Evolutionary conservation across 768 basidiomycete genomes (phyloP), one percentile per base, ranked within the genome.

Genomic region (Botryobasidium botryosum): DNA sequence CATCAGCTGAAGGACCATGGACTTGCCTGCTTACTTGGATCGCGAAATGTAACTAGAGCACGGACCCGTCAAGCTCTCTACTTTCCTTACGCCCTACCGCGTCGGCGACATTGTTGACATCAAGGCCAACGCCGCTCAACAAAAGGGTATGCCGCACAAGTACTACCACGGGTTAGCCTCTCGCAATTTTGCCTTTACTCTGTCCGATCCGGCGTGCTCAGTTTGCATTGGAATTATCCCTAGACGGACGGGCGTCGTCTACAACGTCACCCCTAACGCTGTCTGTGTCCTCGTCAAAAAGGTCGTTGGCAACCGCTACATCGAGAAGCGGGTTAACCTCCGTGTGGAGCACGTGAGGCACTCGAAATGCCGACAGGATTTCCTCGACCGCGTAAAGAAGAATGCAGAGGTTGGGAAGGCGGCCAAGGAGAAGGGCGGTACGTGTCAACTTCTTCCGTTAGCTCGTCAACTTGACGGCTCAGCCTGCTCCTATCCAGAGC

Each of bases 141-240:
- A 99, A 77, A 92, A 91, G 81, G 94, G 94, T 65, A 94, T 97
- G 88, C 91, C 91, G 63, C 92, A 96, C 74, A 96, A 96, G 68
- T 91, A 74, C 75, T 90, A 90, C 72, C 87, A 90, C 56, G 87
- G 85, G 88, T 90, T 52, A 55, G 86, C 76, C 31, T 23, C 12
- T 40, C 40, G 47, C 25, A 50, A 21, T 38, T 43, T 23, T 36
- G 18, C 10, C 18, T 17, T 48, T 17, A 27, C 40, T 17, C 38
- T 10, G 3, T 2, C 33, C 47, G 6, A 12, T 35, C 31, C 10
- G 17, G 17, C 31, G 31, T 33, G 17, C 17, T 17, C 12, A 25
- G 17, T 18, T 17, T 54, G 52, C 59, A n/a, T n/a, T n/a, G n/a
- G n/a, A n/a, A n/a, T n/a, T n/a, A n/a, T n/a, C n/a, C n/a, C n/a